A percentile compares a stretch with the other conserved stretches of the same genome.
phyloP scores from a whole-genome alignment of 2,329 filamentous ascomycete species.

The Sphaceloma murrayae region DNA sequence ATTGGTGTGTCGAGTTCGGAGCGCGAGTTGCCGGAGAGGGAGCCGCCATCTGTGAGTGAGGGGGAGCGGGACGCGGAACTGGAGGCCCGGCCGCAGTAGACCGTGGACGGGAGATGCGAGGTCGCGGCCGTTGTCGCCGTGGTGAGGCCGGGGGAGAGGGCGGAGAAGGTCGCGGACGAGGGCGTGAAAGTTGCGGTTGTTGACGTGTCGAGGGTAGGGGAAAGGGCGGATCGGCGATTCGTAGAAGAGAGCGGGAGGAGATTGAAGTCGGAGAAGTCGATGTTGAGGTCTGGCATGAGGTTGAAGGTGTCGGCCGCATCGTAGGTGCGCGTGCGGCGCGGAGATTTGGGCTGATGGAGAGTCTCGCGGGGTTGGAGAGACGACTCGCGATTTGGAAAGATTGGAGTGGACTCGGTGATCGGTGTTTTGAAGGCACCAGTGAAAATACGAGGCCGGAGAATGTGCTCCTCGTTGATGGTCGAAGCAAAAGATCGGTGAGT shows the following conservation, averaged over 20 bases:
- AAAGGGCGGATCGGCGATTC: constrained; percentile 3
- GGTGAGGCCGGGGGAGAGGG: constrained; percentile 2
- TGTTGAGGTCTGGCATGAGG: constrained; percentile 18
- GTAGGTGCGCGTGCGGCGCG: constrained; percentile 15
- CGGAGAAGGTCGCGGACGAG: background rate
- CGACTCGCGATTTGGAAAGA: constrained; percentile 15
- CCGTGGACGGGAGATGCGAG: background rate
- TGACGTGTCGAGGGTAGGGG: constrained; percentile 12
- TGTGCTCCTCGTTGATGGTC: constrained; percentile 3
- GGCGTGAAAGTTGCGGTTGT: constrained; percentile 13
- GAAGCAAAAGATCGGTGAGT: constrained; percentile 1
- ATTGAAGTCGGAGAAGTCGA: constrained; percentile 18
- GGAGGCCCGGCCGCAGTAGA: background rate
- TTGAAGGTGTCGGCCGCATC: constrained; percentile 19
- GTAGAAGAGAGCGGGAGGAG: constrained; percentile 16
- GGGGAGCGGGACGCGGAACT: constrained; percentile 11
- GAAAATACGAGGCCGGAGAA: constrained; percentile 5
- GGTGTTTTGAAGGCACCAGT: constrained; percentile 8
- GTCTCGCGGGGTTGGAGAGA: constrained; percentile 6
- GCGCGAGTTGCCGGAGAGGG: constrained; percentile 7
- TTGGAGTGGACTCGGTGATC: constrained; percentile 11
- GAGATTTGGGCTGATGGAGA: constrained; percentile 2
- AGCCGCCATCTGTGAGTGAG: constrained; percentile 10
- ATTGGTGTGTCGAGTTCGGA: constrained; percentile 15
- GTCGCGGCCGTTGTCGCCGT: constrained; percentile 4